These are phyloP conservation scores for Lactarius trivialis DNA, from an alignment of 768 basidiomycete species.

Conservation along the genomic window DNA sequence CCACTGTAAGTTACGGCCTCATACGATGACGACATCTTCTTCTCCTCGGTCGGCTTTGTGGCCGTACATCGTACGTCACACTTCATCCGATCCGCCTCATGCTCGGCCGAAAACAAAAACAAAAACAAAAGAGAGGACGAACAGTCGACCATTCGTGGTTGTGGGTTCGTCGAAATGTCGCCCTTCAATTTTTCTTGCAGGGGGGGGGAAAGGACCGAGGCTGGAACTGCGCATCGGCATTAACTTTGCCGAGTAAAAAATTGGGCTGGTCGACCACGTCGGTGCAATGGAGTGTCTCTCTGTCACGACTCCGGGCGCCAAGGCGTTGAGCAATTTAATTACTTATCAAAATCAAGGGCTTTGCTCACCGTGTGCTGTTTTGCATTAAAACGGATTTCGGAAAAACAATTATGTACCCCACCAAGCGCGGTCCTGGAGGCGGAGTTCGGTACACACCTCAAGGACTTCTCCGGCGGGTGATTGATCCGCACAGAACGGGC, in stretches of 20 bases:
- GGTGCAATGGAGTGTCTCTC: background rate
- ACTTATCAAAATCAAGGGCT: background rate
- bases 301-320: background rate
- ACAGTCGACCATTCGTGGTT: background rate
- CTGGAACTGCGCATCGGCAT: no score
- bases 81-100: background rate
- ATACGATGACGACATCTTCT: background rate
- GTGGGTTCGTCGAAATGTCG: background rate
- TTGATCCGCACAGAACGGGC: background rate
- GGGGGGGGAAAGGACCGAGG: background rate
- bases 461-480: background rate
- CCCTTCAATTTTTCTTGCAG: background rate
- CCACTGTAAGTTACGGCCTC: background rate
- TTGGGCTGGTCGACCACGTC: no score
- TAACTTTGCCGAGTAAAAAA: background rate
- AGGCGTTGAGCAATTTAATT: background rate
- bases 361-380: background rate
- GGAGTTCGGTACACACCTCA: background rate
- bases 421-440: background rate
- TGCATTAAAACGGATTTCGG: background rate
- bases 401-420: background rate
- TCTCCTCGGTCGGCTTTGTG: background rate
- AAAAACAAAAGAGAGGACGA: background rate
- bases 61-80: background rate
- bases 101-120: background rate